Percentiles rank a stretch among this genome's conserved stretches.
Evolutionary conservation across 163 green algal species (phyloP).

Genomic region (Chloroidium sp.): DNA sequence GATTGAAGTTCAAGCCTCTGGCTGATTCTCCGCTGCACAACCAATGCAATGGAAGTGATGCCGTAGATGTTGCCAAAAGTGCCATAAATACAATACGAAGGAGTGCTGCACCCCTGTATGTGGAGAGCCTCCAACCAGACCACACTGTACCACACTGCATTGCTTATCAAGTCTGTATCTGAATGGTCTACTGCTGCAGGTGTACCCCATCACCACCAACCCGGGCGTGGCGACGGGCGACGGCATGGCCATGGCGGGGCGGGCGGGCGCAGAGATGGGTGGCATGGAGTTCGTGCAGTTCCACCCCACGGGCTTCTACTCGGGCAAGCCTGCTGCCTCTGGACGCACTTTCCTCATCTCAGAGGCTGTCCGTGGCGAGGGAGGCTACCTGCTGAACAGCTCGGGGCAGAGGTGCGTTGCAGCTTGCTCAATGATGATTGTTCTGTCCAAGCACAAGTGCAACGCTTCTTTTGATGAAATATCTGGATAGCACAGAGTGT

Average conservation of each 20-base stretch:
- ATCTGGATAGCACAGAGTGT: no score
- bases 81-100: no score
- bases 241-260: constrained; percentile 90
- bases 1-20: no score
- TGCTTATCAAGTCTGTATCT: neutral
- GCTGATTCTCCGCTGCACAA: no score
- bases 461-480: no score
- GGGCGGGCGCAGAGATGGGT: constrained; percentile 66
- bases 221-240: constrained; percentile 89
- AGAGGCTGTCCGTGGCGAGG: constrained; percentile 92
- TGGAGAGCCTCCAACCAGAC: neutral
- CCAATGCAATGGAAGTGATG: no score
- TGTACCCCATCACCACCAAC: constrained; percentile 98
- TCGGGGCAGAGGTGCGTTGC: constrained; percentile 2
- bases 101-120: neutral
- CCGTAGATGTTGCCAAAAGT: no score
- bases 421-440: no score
- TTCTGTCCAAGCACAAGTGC: no score
- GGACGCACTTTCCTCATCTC: constrained; percentile 84
- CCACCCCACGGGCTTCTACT: constrained; percentile 68
- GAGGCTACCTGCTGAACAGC: constrained; percentile 35
- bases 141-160: neutral
- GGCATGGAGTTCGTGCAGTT: constrained; percentile 99
- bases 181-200: constrained; percentile 14
- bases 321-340: neutral